These are phyloP conservation scores for Vickermania ingenoplastis DNA, from an alignment of 208 protist genomes.

Conservation along the genomic window DNA sequence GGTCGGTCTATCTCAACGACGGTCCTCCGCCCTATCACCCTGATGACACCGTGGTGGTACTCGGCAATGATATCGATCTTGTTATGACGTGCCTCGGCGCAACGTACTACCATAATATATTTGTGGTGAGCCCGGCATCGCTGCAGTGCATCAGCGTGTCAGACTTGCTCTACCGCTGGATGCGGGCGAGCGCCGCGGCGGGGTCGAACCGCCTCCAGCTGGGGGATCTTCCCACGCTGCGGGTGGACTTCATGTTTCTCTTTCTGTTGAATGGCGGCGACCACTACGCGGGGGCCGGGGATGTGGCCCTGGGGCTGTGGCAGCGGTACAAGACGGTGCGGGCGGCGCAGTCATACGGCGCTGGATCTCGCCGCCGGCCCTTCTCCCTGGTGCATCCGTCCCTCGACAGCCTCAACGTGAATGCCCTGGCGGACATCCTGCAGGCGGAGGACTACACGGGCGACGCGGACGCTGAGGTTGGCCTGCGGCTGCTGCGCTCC, in stretches of 20 bases:
- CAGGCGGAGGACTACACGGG: slow-evolving; percentile 57
- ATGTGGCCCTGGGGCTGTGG: slow-evolving; percentile 71
- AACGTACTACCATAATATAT: slow-evolving; percentile 77
- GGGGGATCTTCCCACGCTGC: slow-evolving; percentile 54
- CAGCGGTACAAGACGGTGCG: slow-evolving; percentile 63
- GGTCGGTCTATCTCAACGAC: neutral
- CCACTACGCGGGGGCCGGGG: slow-evolving; percentile 71
- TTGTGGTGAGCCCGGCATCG: slow-evolving; percentile 60
- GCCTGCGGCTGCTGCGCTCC: slow-evolving; percentile 29
- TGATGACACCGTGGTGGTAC: slow-evolving; percentile 55
- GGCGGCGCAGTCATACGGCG: too few relatives aligned
- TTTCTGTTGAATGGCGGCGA: slow-evolving; percentile 85
- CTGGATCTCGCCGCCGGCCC: neutral
- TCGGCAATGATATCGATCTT: slow-evolving; percentile 85
- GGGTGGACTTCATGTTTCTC: slow-evolving; percentile 77
- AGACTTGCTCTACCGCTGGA: slow-evolving; percentile 73
- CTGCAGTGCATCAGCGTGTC: slow-evolving; percentile 69
- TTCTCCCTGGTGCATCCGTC: slow-evolving; percentile 41
- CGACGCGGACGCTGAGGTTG: slow-evolving; percentile 20
- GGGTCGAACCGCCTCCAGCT: slow-evolving; percentile 25
- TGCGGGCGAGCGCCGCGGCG: slow-evolving; percentile 31
- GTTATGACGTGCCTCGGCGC: slow-evolving; percentile 74
- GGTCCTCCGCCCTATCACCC: slow-evolving; percentile 28
- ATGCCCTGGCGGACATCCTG: slow-evolving; percentile 62
- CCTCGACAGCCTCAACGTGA: slow-evolving; percentile 38